phyloP scores from a whole-genome alignment of 164 flowering plant genomes.

The Vitis labrusca region DNA sequence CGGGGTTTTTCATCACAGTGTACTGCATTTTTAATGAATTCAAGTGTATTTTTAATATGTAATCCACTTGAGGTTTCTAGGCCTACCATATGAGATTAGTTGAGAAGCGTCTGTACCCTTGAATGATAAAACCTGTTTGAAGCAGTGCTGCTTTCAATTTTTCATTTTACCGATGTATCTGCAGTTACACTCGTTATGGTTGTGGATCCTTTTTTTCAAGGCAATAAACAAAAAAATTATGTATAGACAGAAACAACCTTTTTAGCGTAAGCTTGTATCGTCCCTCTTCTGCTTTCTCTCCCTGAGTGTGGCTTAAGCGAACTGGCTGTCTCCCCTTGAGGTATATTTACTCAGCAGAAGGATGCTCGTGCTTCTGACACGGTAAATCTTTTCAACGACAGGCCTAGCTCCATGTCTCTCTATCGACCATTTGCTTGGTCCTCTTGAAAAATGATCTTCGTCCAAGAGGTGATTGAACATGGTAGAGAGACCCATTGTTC shows the following conservation, averaged over 20 bases:
- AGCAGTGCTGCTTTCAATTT: background rate
- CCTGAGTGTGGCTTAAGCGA: too few relatives aligned
- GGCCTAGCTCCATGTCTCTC: too few relatives aligned
- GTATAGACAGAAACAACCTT: background rate
- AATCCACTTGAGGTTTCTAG: background rate
- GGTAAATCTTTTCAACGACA: too few relatives aligned
- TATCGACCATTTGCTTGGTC: too few relatives aligned
- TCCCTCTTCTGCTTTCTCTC: too few relatives aligned
- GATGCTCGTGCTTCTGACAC: too few relatives aligned
- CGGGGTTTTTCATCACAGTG: background rate
- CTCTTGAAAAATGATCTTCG: too few relatives aligned
- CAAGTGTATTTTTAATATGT: background rate
- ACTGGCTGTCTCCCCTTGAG: too few relatives aligned
- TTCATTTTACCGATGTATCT: background rate
- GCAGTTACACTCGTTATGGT: background rate
- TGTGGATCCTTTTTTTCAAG: background rate
- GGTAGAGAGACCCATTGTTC: too few relatives aligned
- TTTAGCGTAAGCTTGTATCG: too few relatives aligned
- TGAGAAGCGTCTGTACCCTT: background rate
- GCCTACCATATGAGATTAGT: background rate
- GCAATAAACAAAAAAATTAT: background rate
- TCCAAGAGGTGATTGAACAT: too few relatives aligned
- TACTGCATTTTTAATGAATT: background rate
- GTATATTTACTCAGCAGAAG: too few relatives aligned
- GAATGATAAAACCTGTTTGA: background rate